Conservation (phyloP, 352 stramenopile species). For the Ophiocytium majus region DNA sequence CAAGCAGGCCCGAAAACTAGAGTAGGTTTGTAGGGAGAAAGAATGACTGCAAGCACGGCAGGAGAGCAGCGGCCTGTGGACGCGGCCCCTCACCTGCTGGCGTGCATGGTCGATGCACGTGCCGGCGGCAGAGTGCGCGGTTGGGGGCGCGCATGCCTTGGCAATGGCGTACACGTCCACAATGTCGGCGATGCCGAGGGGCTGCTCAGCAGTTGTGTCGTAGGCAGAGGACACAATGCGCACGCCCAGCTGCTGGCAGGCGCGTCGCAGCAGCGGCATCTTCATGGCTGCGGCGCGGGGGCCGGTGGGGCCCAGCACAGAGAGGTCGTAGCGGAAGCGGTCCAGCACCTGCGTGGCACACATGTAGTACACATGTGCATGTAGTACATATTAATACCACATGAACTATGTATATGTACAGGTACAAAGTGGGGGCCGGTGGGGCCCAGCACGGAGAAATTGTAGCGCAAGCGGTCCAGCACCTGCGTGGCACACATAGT, state of each 20-base stretch:
- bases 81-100: not conserved
- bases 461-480: not conserved
- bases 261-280: constrained; percentile 70
- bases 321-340: not conserved
- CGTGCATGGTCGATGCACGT: not conserved
- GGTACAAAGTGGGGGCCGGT: too few species aligned
- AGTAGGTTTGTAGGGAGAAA: too few species aligned
- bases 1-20: too few species aligned
- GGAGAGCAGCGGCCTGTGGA: too few species aligned
- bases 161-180: constrained; percentile 77
- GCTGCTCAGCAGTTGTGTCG: constrained; percentile 65
- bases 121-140: not conserved
- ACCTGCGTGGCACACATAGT: too few species aligned
- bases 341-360: not conserved
- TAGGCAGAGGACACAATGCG: constrained; percentile 75
- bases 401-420: constrained; percentile 8
- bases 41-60: too few species aligned
- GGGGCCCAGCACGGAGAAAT: not conserved
- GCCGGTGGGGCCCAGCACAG: not conserved
- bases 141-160: constrained; percentile 75
- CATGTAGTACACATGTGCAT: too few species aligned
- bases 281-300: not conserved
- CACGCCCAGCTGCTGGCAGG: constrained; percentile 80
- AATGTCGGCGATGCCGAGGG: constrained; percentile 75
- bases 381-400: too few species aligned